These are phyloP conservation scores for Rhodotorula glutinis DNA, from an alignment of 1,284 basidiomycete species.

Conservation along the genomic window DNA sequence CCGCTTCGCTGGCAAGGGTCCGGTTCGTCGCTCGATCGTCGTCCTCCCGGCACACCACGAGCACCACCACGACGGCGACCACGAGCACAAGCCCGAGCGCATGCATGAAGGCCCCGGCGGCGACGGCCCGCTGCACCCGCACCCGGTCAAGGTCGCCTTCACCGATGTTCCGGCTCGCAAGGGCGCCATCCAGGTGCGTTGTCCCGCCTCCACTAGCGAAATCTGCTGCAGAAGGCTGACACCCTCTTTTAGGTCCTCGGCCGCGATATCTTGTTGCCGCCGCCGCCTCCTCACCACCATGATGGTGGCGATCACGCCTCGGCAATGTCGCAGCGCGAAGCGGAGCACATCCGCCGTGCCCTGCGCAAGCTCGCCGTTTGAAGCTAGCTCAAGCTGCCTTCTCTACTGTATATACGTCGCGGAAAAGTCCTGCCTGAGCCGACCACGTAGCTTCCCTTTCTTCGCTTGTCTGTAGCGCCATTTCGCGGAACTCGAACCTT, in stretches of 20 bases:
- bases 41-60: conserved; percentile 23
- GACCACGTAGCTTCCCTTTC: no score
- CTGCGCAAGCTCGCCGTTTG: no score
- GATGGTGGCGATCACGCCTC: background rate
- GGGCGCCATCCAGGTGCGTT: conserved; percentile 41
- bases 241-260: conserved; percentile 26
- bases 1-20: conserved; percentile 38
- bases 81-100: background rate
- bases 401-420: no score
- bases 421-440: no score
- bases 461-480: no score
- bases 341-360: no score
- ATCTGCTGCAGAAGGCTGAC: background rate
- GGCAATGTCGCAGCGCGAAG: no score
- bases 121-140: conserved; percentile 1
- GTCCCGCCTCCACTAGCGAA: fast-evolving
- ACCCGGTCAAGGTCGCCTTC: conserved; percentile 32
- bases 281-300: conserved; percentile 35
- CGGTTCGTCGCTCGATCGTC: conserved; percentile 30
- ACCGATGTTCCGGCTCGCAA: conserved; percentile 38
- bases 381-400: no score
- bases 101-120: background rate
- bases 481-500: no score
- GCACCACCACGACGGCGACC: background rate
- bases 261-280: conserved; percentile 32